These are phyloP conservation scores for Hemisphaericaspora subhashii DNA, from an alignment of 1,139 yeast species.

Conservation along the genomic window DNA sequence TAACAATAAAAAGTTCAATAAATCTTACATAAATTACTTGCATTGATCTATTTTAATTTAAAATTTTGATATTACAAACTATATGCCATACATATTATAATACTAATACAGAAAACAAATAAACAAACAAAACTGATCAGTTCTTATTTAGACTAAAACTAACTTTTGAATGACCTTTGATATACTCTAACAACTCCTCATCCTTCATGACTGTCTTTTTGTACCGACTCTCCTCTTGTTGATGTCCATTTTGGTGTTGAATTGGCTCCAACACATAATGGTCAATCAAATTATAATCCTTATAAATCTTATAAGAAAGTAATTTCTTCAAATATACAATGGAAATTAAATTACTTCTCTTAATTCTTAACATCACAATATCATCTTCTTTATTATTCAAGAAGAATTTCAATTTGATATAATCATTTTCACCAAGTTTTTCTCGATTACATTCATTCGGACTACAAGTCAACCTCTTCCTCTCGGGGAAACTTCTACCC, in stretches of 20 bases:
- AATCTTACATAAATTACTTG: no score
- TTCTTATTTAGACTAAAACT: conserved; percentile 27
- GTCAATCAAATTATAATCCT: conserved; percentile 29
- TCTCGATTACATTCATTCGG: not conserved
- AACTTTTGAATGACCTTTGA: conserved; percentile 27
- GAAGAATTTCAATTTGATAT: conserved; percentile 32
- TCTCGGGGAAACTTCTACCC: not conserved
- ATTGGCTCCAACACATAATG: conserved; percentile 28
- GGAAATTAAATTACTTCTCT: conserved; percentile 26
- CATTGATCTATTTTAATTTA: no score
- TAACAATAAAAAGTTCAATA: no score
- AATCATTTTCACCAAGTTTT: conserved; percentile 15
- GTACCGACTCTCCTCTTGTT: conserved; percentile 6
- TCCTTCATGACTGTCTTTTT: conserved; percentile 14
- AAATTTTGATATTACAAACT: no score
- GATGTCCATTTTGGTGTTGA: no score
- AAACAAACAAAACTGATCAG: no score
- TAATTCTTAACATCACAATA: conserved; percentile 31
- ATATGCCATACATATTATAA: no score
- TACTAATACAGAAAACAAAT: no score
- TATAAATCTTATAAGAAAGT: conserved; percentile 34
- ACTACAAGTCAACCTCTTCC: not conserved
- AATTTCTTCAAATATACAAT: conserved; percentile 32
- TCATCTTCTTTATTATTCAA: conserved; percentile 34
- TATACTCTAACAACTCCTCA: conserved; percentile 23